Percentiles rank a stretch among this genome's conserved stretches.
These are phyloP conservation scores for Plantago lanceolata DNA, from an alignment of 305 asterid species.

Conservation along the genomic window DNA sequence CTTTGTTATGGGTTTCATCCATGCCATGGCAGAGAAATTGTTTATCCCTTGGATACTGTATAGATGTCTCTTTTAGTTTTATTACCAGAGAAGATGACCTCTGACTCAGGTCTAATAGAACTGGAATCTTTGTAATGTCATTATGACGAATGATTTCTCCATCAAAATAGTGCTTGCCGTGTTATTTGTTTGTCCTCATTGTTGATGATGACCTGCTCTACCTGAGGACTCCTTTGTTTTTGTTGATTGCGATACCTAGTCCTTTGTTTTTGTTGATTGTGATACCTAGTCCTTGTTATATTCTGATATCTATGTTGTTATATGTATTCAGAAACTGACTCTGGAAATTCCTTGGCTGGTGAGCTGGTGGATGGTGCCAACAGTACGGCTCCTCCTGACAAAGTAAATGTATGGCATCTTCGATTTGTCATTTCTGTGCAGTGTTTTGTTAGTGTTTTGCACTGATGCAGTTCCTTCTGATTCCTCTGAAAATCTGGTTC, in stretches of 20 bases:
- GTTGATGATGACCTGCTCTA: not conserved
- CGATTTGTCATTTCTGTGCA: conserved; percentile 4
- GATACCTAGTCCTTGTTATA: conserved; percentile 1
- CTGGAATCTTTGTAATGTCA: too few species aligned
- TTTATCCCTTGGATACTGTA: too few species aligned
- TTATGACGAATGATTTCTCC: too few species aligned
- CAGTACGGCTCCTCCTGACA: conserved; percentile 30
- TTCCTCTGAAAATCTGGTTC: not conserved
- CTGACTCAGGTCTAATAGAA: too few species aligned
- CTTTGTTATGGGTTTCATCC: too few species aligned
- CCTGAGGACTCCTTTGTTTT: not conserved
- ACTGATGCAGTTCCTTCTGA: conserved; percentile 3
- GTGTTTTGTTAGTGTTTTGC: not conserved
- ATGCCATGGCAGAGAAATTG: too few species aligned
- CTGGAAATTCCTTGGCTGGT: conserved; percentile 45
- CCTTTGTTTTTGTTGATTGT: not conserved
- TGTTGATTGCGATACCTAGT: conserved; percentile 1
- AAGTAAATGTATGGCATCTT: conserved; percentile 32
- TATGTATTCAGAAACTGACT: conserved; percentile 47
- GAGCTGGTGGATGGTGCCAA: conserved; percentile 42
- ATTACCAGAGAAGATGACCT: too few species aligned
- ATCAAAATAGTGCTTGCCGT: too few species aligned
- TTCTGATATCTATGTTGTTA: conserved; percentile 15
- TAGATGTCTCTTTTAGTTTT: too few species aligned
- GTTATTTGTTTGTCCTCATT: not conserved